phyloP scores from a whole-genome alignment of 2,329 filamentous ascomycete species.

The Pseudopithomyces chartarum region DNA sequence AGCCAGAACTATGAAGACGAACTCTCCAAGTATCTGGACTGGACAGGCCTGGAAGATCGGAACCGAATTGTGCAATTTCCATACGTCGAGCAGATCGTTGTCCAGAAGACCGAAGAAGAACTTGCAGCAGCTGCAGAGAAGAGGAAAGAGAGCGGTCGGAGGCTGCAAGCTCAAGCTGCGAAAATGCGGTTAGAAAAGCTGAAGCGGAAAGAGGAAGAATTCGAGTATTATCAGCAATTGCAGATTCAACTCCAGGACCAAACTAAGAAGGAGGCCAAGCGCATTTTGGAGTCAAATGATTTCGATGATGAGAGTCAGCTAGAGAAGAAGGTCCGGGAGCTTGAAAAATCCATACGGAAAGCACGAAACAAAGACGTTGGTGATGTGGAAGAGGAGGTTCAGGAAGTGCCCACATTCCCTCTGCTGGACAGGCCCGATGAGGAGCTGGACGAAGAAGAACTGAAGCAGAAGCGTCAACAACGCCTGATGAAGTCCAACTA shows the following conservation, averaged over 20 bases:
- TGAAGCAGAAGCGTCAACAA: conserved; percentile 94
- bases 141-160: conserved; percentile 89
- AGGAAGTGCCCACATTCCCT: conserved; percentile 82
- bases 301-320: conserved; percentile 88
- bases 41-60: conserved; percentile 88
- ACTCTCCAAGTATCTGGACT: conserved; percentile 78
- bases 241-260: conserved; percentile 70
- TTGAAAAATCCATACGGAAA: conserved; percentile 88
- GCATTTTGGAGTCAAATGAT: conserved; percentile 86
- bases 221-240: conserved; percentile 90
- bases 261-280: conserved; percentile 88
- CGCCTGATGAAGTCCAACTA: conserved; percentile 92
- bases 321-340: conserved; percentile 82
- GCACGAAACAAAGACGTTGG: conserved; percentile 93
- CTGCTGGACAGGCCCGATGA: conserved; percentile 89
- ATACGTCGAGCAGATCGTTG: conserved; percentile 85
- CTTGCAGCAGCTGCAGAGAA: conserved; percentile 87
- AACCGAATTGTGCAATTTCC: conserved; percentile 91
- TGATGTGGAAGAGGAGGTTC: conserved; percentile 74
- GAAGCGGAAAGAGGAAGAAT: conserved; percentile 91
- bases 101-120: conserved; percentile 94
- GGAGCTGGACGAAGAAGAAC: conserved; percentile 84
- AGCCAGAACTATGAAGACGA: conserved; percentile 84
- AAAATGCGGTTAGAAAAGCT: conserved; percentile 97
- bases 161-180: conserved; percentile 92